These are phyloP conservation scores for Micractinium conductrix DNA, from an alignment of 139 green algal genomes.

Conservation along the genomic window DNA sequence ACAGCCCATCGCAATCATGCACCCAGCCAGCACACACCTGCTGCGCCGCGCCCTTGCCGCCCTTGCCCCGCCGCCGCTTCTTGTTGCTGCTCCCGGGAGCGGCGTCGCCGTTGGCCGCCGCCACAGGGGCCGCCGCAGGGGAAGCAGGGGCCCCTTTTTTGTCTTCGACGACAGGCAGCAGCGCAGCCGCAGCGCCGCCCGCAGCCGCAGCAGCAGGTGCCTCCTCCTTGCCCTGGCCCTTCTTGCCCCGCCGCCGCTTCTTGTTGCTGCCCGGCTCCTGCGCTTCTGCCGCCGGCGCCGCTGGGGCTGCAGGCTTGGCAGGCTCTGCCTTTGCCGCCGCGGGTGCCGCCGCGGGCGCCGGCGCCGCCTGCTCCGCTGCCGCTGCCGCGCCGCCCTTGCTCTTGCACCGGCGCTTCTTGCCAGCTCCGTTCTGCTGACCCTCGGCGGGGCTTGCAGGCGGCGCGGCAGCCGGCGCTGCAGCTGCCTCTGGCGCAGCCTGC, in stretches of 20 bases:
- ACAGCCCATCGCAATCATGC: no score
- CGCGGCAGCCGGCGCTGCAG: background rate
- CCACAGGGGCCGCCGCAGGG: background rate
- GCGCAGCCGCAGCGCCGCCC: background rate
- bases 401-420: conserved; percentile 9
- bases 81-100: conserved; percentile 1
- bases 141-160: background rate
- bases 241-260: conserved; percentile 9
- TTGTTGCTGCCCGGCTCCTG: background rate
- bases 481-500: background rate
- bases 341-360: background rate
- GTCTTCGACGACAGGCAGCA: background rate
- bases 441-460: background rate
- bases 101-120: background rate
- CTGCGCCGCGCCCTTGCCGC: background rate
- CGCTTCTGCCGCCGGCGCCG: background rate
- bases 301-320: background rate
- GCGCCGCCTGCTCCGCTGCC: background rate
- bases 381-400: background rate
- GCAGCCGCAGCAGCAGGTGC: background rate
- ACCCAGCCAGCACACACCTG: background rate
- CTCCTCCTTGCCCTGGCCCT: background rate
- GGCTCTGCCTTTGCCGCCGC: background rate
- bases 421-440: background rate
- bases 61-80: background rate